phyloP scores from a whole-genome alignment of 2,329 filamentous ascomycete genomes.

The Cladosporium velox region DNA sequence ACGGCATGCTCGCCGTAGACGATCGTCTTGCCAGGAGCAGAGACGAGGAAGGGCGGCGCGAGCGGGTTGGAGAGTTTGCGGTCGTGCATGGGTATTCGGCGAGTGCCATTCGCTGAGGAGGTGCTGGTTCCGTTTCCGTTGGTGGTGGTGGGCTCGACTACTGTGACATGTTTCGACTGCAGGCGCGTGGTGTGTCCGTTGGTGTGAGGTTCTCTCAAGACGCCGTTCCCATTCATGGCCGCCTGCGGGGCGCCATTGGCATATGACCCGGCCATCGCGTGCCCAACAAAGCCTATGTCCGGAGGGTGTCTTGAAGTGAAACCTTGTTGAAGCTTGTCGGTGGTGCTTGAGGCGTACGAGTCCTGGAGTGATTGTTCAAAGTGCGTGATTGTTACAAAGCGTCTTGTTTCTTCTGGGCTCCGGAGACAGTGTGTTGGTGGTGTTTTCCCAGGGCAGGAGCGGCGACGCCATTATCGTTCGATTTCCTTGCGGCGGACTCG shows the following conservation, averaged over 20 bases:
- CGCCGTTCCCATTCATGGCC: constrained; percentile 11
- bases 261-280: constrained; percentile 19
- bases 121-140: constrained; percentile 4
- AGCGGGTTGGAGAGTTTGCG: constrained; percentile 55
- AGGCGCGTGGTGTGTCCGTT: constrained; percentile 17
- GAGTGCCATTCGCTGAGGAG: constrained; percentile 3
- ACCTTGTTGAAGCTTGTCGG: constrained; percentile 9
- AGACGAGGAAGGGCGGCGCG: constrained; percentile 94
- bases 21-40: constrained; percentile 96
- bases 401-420: background rate
- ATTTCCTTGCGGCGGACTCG: constrained; percentile 16
- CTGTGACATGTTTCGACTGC: constrained; percentile 18
- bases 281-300: constrained; percentile 8
- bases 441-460: background rate
- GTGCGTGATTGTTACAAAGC: background rate
- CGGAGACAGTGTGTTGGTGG: background rate
- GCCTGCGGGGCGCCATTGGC: constrained; percentile 17
- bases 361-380: background rate
- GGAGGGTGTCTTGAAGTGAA: background rate
- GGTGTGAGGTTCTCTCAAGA: background rate
- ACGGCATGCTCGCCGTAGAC: constrained; percentile 97
- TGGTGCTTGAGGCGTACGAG: background rate
- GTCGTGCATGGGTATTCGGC: constrained; percentile 20
- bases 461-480: constrained; percentile 15
- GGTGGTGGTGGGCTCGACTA: constrained; percentile 7